Evolutionary conservation across 306 rosid species (phyloP).

Genomic region (Malus sieversii): DNA sequence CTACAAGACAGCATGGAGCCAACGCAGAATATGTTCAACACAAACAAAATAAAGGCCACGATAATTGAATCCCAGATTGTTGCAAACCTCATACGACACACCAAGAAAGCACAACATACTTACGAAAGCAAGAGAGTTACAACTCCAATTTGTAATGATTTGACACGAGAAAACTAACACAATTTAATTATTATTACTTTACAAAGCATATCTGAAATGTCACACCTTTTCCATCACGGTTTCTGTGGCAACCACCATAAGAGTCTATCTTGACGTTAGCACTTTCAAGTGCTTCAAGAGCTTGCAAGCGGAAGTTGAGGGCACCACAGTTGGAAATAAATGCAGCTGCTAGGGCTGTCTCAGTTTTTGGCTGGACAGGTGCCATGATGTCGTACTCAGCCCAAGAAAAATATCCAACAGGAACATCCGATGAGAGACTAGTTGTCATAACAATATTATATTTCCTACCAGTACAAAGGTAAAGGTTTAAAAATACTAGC

Average conservation of each 20-base stretch:
- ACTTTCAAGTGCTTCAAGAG: constrained; percentile 85
- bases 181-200: neutral
- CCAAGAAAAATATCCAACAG: constrained; percentile 99
- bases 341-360: constrained; percentile 85
- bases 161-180: neutral
- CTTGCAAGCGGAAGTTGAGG: constrained; percentile 88
- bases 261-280: constrained; percentile 59
- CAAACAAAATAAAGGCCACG: neutral
- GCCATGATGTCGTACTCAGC: constrained; percentile 98
- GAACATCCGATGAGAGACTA: constrained; percentile 97
- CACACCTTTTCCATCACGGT: constrained; percentile 69
- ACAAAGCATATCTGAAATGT: neutral
- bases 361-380: constrained; percentile 73
- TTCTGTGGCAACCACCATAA: constrained; percentile 90
- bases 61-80: neutral
- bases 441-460: constrained; percentile 84
- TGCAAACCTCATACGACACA: neutral
- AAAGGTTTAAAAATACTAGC: constrained; percentile 23
- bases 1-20: neutral
- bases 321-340: constrained; percentile 98
- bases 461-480: constrained; percentile 56
- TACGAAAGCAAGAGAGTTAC: neutral
- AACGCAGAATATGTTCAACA: neutral
- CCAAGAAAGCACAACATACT: neutral
- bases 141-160: neutral